Conservation (phyloP, 2,329 filamentous ascomycete species). For the Clonostachys chloroleuca region DNA sequence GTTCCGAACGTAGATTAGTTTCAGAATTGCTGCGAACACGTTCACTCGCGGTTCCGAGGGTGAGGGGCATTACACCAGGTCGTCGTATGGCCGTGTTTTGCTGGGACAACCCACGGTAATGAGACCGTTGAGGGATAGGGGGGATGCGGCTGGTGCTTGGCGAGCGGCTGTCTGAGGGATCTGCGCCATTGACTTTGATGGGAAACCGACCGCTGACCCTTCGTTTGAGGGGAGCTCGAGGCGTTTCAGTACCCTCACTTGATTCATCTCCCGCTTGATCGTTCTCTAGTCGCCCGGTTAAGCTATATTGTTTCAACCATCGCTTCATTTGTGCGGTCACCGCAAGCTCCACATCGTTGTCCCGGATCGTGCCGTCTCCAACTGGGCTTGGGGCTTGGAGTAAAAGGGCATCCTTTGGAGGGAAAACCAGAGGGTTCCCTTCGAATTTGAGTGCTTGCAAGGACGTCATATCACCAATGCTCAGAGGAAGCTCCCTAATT, state of each 20-base stretch:
- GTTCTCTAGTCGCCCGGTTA: constrained; percentile 43
- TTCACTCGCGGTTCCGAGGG: constrained; percentile 67
- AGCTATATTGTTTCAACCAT: constrained; percentile 49
- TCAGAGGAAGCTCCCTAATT: constrained; percentile 78
- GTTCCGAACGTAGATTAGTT: constrained; percentile 47
- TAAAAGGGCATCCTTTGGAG: constrained; percentile 65
- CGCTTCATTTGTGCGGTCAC: constrained; percentile 59
- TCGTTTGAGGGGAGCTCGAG: constrained; percentile 62
- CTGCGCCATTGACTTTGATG: constrained; percentile 69
- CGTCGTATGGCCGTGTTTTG: constrained; percentile 61
- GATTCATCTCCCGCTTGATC: constrained; percentile 49
- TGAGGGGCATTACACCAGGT: constrained; percentile 67
- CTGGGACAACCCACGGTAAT: constrained; percentile 71
- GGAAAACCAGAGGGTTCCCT: constrained; percentile 80
- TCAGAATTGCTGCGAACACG: constrained; percentile 63
- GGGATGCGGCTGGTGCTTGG: constrained; percentile 64
- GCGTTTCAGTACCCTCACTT: constrained; percentile 76
- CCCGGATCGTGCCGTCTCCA: constrained; percentile 45
- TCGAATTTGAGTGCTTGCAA: constrained; percentile 86
- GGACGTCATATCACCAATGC: constrained; percentile 84
- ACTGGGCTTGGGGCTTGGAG: constrained; percentile 50
- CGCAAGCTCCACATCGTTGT: constrained; percentile 60
- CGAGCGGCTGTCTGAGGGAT: constrained; percentile 63
- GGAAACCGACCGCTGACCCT: constrained; percentile 62
- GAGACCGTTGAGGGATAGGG: constrained; percentile 71